Percentiles rank a stretch among this genome's conserved stretches.
Evolutionary conservation across 2,329 filamentous ascomycete genomes (phyloP).

Genomic region (Metarhizium anisopliae): DNA sequence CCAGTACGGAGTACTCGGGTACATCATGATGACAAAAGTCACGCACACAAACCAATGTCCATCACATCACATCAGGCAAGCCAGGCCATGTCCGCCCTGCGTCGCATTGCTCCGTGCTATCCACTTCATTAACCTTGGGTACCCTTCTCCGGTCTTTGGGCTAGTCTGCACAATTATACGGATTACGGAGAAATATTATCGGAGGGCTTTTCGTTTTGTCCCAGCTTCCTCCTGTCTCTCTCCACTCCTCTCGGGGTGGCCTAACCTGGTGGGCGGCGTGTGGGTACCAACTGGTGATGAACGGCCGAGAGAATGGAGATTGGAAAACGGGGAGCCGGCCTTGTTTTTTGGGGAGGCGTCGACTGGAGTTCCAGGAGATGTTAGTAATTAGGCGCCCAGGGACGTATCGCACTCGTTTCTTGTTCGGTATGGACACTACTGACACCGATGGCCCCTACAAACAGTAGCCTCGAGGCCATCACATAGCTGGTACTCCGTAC

Average conservation of each 20-base stretch:
- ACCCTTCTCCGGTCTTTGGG: too few relatives aligned
- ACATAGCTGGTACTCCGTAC: too few relatives aligned
- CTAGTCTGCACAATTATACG: too few relatives aligned
- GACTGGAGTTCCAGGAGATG: background rate
- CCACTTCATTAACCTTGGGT: too few relatives aligned
- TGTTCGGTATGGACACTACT: background rate
- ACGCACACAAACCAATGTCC: too few relatives aligned
- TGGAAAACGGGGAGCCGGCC: background rate
- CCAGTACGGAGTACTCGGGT: background rate
- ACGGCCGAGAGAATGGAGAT: conserved; percentile 1
- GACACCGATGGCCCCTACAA: background rate
- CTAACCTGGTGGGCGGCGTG: background rate
- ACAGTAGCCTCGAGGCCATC: background rate
- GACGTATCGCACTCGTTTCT: background rate
- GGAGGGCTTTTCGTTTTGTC: too few relatives aligned
- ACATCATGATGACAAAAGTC: too few relatives aligned
- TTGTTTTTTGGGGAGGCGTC: background rate
- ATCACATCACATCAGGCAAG: too few relatives aligned
- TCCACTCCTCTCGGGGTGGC: background rate
- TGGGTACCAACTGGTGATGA: background rate
- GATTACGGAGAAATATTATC: too few relatives aligned
- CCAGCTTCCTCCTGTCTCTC: too few relatives aligned
- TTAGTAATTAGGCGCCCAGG: background rate
- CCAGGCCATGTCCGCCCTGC: background rate
- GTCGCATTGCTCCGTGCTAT: too few relatives aligned